Evolutionary conservation across 2,329 filamentous ascomycete genomes (phyloP).

Genomic region (Fusarium secorum): DNA sequence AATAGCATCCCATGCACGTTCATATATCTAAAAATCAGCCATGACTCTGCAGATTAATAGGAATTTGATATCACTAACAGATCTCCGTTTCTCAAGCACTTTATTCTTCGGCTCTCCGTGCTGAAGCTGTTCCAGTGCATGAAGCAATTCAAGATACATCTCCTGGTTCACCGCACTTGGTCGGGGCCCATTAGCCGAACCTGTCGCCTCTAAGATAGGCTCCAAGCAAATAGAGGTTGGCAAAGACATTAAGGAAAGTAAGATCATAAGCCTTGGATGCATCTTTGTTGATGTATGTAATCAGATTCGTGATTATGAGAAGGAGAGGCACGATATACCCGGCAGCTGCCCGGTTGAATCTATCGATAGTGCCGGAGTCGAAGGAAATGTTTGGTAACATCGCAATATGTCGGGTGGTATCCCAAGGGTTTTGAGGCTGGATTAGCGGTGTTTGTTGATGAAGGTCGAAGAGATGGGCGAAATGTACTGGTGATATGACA

Average conservation of each 20-base stretch:
- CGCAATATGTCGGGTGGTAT: neutral
- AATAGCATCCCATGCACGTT: neutral
- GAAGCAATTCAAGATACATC: neutral
- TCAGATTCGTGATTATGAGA: neutral
- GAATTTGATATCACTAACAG: neutral
- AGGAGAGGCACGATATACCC: neutral
- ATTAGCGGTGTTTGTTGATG: neutral
- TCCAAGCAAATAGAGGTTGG: neutral
- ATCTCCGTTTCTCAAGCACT: neutral
- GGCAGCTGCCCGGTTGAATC: neutral
- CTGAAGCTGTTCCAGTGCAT: neutral
- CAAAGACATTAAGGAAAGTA: neutral
- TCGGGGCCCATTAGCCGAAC: neutral
- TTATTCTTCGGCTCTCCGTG: neutral
- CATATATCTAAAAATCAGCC: neutral
- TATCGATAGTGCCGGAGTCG: neutral
- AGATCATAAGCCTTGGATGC: neutral
- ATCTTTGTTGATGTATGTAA: neutral
- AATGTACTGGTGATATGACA: neutral
- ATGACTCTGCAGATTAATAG: rapidly evolving
- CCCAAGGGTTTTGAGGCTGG: neutral
- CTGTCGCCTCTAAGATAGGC: neutral
- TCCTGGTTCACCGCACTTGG: neutral
- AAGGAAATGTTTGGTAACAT: neutral
- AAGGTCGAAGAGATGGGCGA: neutral